Evolutionary conservation across 768 basidiomycete genomes (phyloP), one percentile per base, ranked within the genome.

Genomic region (Calocybe cyanea): DNA sequence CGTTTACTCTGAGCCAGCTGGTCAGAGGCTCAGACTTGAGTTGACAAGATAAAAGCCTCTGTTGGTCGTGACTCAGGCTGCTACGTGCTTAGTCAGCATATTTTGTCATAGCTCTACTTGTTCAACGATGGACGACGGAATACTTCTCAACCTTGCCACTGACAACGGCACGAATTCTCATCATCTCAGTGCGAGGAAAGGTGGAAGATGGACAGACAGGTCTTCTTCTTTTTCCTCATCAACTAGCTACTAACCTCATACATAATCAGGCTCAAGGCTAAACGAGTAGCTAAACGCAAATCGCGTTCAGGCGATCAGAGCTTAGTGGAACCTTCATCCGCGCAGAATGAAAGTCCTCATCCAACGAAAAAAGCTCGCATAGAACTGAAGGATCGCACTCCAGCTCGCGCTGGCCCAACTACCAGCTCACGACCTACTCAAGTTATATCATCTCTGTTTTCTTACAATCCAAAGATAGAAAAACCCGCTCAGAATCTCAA

Each of bases 361-460:
- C 76, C 77, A 3, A 47, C 58, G 11, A 87, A 87, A 60, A 73
- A 76, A 49, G 48, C 54, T 20, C 62, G 64, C 23, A 51, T 45
- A 48, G 34, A 14, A 35, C 54, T 51, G 42, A 39, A 51, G 23
- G 57, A 57, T 38, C 54, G 48, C 38, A 45, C 60, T 30, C 57
- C 52, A 31, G 38, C 57, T 25, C 58, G 55, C 50, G n/a, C n/a
- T n/a, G n/a, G n/a, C 25, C 52, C 58, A 46, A 49, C 61, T 30
- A 36, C 63, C 19, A 53, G 33, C 43, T 49, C 52, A 37, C 62
- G 65, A 34, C 59, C 68, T 48, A 71, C 74, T 2, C 85, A 87
- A 54, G 68, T 93, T 48, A 90, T 95, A 50, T 96, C 93, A 0
- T 93, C 92, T 7, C 72, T 95, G 7, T 95, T 95, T 68, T 81